These are phyloP conservation scores for Amoebophrya sp. DNA, from an alignment of 169 alveolate genomes.

Conservation along the genomic window DNA sequence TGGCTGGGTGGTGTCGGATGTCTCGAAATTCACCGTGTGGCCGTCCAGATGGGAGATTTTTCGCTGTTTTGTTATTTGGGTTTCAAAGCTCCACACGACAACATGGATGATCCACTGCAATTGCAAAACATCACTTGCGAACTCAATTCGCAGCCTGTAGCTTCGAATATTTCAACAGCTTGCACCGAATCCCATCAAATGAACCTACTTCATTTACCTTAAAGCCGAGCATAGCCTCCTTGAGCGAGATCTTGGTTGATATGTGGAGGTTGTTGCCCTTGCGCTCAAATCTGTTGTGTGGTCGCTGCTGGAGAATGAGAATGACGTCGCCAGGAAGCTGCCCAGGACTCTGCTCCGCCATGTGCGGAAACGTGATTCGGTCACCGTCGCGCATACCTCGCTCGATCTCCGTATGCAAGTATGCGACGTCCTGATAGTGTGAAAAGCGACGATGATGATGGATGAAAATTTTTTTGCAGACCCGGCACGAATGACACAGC, in stretches of 20 bases:
- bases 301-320: not conserved
- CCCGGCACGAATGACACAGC: no score
- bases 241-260: not conserved
- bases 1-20: not conserved
- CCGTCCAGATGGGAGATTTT: slow-evolving; percentile 29
- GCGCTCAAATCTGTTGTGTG: not conserved
- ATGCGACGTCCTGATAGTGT: slow-evolving; percentile 23
- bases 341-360: slow-evolving; percentile 32
- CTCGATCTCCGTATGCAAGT: slow-evolving; percentile 29
- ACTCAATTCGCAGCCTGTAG: no score
- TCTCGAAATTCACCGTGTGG: slow-evolving; percentile 15
- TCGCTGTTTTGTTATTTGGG: not conserved
- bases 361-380: not conserved
- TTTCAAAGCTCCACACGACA: no score
- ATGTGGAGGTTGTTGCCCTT: slow-evolving; percentile 28
- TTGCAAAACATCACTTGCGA: no score
- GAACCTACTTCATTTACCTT: not conserved
- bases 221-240: slow-evolving; percentile 33
- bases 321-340: slow-evolving; percentile 31
- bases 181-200: no score
- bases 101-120: no score
- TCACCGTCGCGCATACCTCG: slow-evolving; percentile 32
- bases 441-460: no score
- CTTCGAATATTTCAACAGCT: no score
- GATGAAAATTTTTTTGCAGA: no score